Evolutionary conservation across 2,329 filamentous ascomycete genomes (phyloP), one percentile per base, ranked within the genome.

Genomic region (Colletotrichum costaricense): DNA sequence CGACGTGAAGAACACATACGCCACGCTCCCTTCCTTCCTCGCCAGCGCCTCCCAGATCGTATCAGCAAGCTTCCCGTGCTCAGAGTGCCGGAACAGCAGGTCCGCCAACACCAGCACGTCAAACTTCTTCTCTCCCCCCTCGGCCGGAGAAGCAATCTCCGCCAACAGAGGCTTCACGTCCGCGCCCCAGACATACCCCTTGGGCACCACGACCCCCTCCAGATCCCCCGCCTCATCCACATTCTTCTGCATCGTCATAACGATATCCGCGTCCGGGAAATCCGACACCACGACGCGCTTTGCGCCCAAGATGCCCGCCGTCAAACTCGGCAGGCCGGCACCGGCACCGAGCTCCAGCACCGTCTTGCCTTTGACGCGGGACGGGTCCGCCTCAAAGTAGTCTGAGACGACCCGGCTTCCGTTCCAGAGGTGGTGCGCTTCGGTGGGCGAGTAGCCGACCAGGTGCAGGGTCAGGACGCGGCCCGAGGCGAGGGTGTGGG

Each of bases 371-470:
- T 83, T 79, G n/a, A 97, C 88, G 5, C 94, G 87, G 9, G 82
- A 78, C n/a, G 91, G 88, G 75, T 91, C 86, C 55, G 89, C 84
- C 83, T 98, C 94, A 71, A 98, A 91, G 83, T 95, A 95, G 76
- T 91, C 87, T 19, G 95, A 91, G 62, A 96, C 89, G 52, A 94
- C 91, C 75, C 94, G 93, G 73, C 93, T 93, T 74, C 94, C 95
- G 82, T 98, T 97, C 96, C 96, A 98, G 35, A 98, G 89, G 76
- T 94, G 89, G 82, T 98, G 94, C 19, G 94, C 95, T 90, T 97
- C 97, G 16, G 97, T 89, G 28, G 95, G 94, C 85, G 94, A 96
- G 82, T 94, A 92, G 73, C 95, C 95, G 57, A 98, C 94, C 84
- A 98, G 90, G 78, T 94, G 91, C 75, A 98, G 89, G 63, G 86